phyloP scores from a whole-genome alignment of 257 asterid species.

The Marsdenia floribunda region DNA sequence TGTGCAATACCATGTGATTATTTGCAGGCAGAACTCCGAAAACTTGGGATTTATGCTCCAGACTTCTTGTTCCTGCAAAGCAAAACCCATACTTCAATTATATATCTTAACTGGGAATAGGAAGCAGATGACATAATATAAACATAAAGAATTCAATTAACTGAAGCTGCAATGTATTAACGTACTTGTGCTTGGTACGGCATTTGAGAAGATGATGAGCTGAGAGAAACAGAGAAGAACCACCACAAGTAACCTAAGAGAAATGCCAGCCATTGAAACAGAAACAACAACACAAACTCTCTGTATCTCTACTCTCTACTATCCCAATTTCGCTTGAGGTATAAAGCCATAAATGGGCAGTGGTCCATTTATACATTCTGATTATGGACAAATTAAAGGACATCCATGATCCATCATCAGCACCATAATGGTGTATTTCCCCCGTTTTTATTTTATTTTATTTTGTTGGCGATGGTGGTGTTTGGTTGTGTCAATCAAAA shows the following conservation, averaged over 20 bases:
- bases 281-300: neutral
- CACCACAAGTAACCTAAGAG: slow-evolving; percentile 25
- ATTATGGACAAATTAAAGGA: slow-evolving; percentile 22
- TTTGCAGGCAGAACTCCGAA: slow-evolving; percentile 15
- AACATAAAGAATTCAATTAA: neutral
- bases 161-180: neutral
- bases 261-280: slow-evolving; percentile 37
- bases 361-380: slow-evolving; percentile 34
- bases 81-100: neutral
- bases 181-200: slow-evolving; percentile 53
- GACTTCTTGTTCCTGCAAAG: slow-evolving; percentile 40
- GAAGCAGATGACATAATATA: neutral
- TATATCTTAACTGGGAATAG: neutral
- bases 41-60: slow-evolving; percentile 26
- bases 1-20: slow-evolving; percentile 28
- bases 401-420: neutral
- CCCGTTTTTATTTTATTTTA: neutral
- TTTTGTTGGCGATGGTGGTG: neutral
- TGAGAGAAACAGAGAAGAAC: slow-evolving; percentile 36
- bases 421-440: neutral
- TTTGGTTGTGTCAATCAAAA: slow-evolving; percentile 26
- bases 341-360: neutral
- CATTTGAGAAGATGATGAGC: slow-evolving; percentile 32
- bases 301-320: neutral
- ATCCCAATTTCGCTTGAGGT: neutral